These are phyloP conservation scores for Oemleria cerasiformis DNA, from an alignment of 306 rosid species.

Conservation along the genomic window DNA sequence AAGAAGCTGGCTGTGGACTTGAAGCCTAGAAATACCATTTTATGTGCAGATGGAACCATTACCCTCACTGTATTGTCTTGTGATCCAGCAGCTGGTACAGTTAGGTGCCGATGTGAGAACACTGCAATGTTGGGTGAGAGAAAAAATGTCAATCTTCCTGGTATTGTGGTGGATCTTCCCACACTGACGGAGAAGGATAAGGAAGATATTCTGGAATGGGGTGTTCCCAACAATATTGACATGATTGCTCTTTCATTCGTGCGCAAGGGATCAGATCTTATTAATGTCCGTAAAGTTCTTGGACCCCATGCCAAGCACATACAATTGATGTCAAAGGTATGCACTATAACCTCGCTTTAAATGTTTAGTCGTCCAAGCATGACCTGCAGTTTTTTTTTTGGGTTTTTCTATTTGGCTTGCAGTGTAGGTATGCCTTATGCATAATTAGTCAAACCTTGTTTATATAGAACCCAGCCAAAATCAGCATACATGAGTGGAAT, in stretches of 20 bases:
- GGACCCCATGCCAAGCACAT: slow-evolving; percentile 80
- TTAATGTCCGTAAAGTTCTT: slow-evolving; percentile 80
- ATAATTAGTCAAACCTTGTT: too few relatives aligned
- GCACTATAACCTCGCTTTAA: slow-evolving; percentile 9
- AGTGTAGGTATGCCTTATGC: not conserved
- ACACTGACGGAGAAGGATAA: slow-evolving; percentile 89
- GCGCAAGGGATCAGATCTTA: slow-evolving; percentile 94
- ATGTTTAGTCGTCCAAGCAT: slow-evolving; percentile 9
- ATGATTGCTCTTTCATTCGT: slow-evolving; percentile 99
- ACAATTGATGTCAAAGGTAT: slow-evolving; percentile 87
- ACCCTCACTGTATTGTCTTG: slow-evolving; percentile 79
- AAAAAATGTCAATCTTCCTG: slow-evolving; percentile 96
- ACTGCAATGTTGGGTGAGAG: slow-evolving; percentile 85
- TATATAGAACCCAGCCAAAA: too few relatives aligned
- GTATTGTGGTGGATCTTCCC: slow-evolving; percentile 94
- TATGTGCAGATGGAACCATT: slow-evolving; percentile 92
- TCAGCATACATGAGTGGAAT: too few relatives aligned
- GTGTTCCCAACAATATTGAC: slow-evolving; percentile 91
- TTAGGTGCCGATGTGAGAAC: slow-evolving; percentile 85
- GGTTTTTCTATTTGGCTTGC: not conserved
- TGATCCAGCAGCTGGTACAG: slow-evolving; percentile 58
- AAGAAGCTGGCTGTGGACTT: slow-evolving; percentile 76
- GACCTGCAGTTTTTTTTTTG: not conserved
- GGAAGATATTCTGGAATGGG: slow-evolving; percentile 92
- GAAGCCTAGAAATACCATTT: slow-evolving; percentile 77